Conservation (phyloP, 2,329 filamentous ascomycete genomes). For the Metarhizium anisopliae region DNA sequence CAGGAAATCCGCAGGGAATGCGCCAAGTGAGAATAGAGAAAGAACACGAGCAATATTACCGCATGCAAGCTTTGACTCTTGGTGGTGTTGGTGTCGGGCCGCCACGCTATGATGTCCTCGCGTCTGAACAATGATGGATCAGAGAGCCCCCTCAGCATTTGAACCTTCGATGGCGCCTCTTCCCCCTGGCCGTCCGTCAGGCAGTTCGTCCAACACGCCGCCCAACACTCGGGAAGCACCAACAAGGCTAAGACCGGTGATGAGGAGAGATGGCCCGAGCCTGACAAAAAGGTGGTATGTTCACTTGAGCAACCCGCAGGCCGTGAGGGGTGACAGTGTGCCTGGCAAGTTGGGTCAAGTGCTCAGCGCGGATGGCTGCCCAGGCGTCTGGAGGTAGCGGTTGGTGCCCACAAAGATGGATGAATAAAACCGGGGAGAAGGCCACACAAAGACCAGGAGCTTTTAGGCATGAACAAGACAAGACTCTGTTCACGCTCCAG, state of each 20-base stretch:
- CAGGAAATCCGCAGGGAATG: background rate
- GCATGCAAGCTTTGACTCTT: background rate
- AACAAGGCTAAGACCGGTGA: background rate
- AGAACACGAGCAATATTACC: background rate
- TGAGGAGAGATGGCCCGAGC: background rate
- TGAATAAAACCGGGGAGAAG: background rate
- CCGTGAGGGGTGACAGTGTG: background rate
- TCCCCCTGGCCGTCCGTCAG: background rate
- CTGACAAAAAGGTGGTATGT: background rate
- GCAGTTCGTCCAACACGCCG: background rate
- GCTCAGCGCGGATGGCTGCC: background rate
- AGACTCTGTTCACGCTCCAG: background rate
- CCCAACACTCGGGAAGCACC: no score
- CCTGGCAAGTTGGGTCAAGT: background rate
- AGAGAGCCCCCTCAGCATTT: no score
- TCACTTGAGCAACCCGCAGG: background rate
- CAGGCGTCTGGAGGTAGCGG: background rate
- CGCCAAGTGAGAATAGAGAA: background rate
- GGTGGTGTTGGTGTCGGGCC: conserved; percentile 1
- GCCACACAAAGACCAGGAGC: background rate
- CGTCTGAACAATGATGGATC: background rate
- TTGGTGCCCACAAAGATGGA: background rate
- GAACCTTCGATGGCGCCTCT: background rate
- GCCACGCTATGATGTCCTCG: background rate
- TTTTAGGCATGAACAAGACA: background rate